Evolutionary conservation across 2,329 filamentous ascomycete species (phyloP).

Genomic region (Cercospora citrullina): DNA sequence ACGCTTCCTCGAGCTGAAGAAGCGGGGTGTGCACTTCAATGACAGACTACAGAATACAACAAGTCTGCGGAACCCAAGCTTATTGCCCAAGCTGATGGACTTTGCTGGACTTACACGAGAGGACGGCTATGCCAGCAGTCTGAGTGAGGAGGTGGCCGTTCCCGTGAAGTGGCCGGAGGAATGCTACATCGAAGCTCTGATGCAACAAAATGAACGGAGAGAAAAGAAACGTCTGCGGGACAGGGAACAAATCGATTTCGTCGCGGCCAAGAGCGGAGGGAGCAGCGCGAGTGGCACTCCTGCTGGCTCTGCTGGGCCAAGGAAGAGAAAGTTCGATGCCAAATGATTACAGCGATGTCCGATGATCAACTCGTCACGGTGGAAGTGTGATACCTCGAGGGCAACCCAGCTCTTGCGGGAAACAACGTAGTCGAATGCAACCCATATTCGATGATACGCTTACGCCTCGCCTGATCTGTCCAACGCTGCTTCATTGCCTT

Average conservation of each 20-base stretch:
- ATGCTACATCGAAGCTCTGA: slow-evolving; percentile 44
- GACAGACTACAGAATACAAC: slow-evolving; percentile 66
- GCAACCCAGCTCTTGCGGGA: background rate
- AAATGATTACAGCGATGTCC: background rate
- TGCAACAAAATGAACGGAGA: slow-evolving; percentile 39
- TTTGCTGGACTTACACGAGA: slow-evolving; percentile 62
- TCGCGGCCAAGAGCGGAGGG: slow-evolving; percentile 26
- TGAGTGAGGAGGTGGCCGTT: slow-evolving; percentile 43
- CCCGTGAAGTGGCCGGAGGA: slow-evolving; percentile 44
- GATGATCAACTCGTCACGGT: too few relatives aligned
- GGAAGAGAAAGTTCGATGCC: slow-evolving; percentile 23
- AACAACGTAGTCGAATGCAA: background rate
- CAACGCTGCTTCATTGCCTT: background rate
- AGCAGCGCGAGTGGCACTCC: slow-evolving; percentile 14
- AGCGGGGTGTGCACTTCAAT: slow-evolving; percentile 76
- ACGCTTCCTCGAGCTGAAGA: slow-evolving; percentile 75
- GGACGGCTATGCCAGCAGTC: slow-evolving; percentile 66
- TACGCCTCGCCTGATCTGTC: background rate
- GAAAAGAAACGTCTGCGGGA: slow-evolving; percentile 43
- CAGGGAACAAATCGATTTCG: slow-evolving; percentile 37
- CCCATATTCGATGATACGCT: background rate
- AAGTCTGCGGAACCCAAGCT: slow-evolving; percentile 68
- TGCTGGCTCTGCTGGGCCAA: background rate
- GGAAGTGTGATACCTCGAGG: background rate
- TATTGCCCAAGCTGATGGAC: slow-evolving; percentile 70